phyloP scores from a whole-genome alignment of 2,329 filamentous ascomycete genomes.

The Colletotrichum echinochloae region DNA sequence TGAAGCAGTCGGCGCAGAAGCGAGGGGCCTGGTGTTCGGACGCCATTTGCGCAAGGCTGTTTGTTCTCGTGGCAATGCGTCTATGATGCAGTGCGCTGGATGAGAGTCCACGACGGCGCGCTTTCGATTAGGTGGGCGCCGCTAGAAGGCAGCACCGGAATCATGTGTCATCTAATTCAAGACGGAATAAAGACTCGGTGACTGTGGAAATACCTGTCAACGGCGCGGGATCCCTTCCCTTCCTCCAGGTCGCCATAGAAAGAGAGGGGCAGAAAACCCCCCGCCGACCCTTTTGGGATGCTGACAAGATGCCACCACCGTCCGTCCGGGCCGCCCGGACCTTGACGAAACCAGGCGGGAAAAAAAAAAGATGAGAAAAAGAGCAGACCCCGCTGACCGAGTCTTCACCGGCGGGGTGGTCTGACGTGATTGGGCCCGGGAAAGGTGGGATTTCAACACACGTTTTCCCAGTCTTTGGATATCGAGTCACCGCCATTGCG shows the following conservation, averaged over 20 bases:
- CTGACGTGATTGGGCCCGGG: constrained; percentile 37
- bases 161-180: no score
- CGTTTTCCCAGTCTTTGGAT: constrained; percentile 6
- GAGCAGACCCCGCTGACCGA: background rate
- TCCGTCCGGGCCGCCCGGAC: background rate
- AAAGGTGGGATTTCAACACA: constrained; percentile 32
- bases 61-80: background rate
- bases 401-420: constrained; percentile 27
- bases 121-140: background rate
- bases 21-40: constrained; percentile 29
- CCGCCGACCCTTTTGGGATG: no score
- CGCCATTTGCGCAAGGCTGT: background rate
- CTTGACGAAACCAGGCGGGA: background rate
- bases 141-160: background rate
- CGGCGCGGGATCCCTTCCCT: background rate
- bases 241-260: no score
- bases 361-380: background rate
- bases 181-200: no score
- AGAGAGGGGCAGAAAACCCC: no score
- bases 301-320: constrained; percentile 2
- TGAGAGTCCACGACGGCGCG: no score
- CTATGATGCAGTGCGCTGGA: background rate
- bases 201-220: no score
- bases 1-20: constrained; percentile 42
- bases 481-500: background rate